Evolutionary conservation across 2,329 filamentous ascomycete genomes (phyloP), one percentile per base, ranked within the genome.

Genomic region (Aspergillus pseudonomiae): DNA sequence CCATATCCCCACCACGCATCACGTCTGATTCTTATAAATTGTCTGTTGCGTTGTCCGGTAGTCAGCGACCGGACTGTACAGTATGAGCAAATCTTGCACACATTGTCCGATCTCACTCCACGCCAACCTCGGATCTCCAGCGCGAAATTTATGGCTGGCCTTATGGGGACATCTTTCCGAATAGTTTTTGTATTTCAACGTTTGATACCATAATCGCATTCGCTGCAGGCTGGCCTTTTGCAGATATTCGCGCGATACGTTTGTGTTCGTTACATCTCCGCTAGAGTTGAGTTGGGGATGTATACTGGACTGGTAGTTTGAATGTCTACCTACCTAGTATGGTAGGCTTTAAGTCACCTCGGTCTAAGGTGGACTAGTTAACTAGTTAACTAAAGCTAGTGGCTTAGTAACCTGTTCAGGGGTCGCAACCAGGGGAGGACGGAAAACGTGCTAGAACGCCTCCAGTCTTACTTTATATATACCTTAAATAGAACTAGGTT

Each of bases 151-250:
- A 19, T 26, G 34, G 21, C n/a, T 24, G 34, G 52, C 30, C 39
- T 32, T 52, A 52, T 19, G 6, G 48, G 32, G 36, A 24, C 32
- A 16, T 39, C 2, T 55, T 52, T 32, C 26, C 9, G 26, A 19
- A 39, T 55, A 21, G 14, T 39, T 55, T 24, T 36, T 55, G 34
- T 39, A 36, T 55, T 55, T 36, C n/a, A 12, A 39, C 21, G 4
- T 55, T 55, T 55, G 52, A 55, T 55, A 55, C 52, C 52, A 55
- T 16, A 55, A 26, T 55, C 16, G 34, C 32, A 55, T 55, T 6
- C 19, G 52, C 32, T 55, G 52, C 52, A 39, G 24, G 52, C 52
- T 36, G 52, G 52, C n/a, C 52, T 36, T 55, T 41, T 55, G 32
- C 52, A 36, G 32, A 55, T 39, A 21, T 41, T 32, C 32, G 21